A percentile compares a stretch with the other conserved stretches of the same genome.
phyloP scores from a whole-genome alignment of 192 early-diverging fungal species.

The Podila epicladia region DNA sequence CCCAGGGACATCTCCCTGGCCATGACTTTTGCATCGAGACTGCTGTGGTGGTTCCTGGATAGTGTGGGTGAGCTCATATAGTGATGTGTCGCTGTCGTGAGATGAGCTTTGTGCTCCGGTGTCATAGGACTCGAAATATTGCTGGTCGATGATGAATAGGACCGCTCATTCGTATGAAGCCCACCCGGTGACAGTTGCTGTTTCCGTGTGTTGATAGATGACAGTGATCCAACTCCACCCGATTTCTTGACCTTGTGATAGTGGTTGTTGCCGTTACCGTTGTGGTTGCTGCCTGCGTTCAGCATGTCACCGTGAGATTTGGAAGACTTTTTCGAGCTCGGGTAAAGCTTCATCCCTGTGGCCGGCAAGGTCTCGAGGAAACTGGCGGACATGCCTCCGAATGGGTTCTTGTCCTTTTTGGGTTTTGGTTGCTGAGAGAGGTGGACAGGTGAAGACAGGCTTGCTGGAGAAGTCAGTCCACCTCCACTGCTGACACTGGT shows the following conservation, averaged over 20 bases:
- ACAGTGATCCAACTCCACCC: conserved; percentile 15
- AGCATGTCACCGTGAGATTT: conserved; percentile 44
- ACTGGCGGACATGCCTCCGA: conserved; percentile 47
- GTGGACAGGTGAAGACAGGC: conserved; percentile 33
- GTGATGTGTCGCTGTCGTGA: conserved; percentile 14
- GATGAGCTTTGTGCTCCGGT: not conserved
- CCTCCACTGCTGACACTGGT: conserved; percentile 29
- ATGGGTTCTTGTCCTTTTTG: conserved; percentile 42
- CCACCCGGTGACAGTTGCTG: conserved; percentile 36
- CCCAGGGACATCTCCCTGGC: conserved; percentile 38
- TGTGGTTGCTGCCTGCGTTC: not conserved
- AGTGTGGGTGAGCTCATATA: conserved; percentile 36
- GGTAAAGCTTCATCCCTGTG: conserved; percentile 43
- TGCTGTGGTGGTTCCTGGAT: conserved; percentile 34
- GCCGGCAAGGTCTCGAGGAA: conserved; percentile 39
- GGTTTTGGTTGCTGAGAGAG: conserved; percentile 20
- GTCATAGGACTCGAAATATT: conserved; percentile 38
- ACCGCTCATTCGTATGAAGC: conserved; percentile 9
- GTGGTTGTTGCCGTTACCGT: conserved; percentile 6
- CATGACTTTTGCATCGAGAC: conserved; percentile 50
- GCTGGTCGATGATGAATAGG: conserved; percentile 27
- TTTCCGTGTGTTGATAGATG: conserved; percentile 38
- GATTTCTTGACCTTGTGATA: conserved; percentile 32
- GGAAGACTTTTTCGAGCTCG: conserved; percentile 32
- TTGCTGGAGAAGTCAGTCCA: conserved; percentile 25